phyloP scores from a whole-genome alignment of 2,329 filamentous ascomycete genomes.

The Colletotrichum tropicale region DNA sequence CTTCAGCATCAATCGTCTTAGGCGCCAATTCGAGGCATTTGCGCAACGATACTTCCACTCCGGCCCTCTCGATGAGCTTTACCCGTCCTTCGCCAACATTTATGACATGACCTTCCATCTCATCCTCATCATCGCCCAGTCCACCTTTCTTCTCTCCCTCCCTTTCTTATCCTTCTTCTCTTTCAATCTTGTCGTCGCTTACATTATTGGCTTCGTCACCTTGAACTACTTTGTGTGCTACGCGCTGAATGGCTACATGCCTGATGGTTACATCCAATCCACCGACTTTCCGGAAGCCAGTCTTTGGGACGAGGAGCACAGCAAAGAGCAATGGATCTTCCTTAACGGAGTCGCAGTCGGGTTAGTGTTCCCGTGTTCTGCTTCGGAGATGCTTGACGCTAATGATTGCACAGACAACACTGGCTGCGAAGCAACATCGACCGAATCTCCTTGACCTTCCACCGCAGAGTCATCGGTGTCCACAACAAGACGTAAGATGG shows the following conservation, averaged over 20 bases:
- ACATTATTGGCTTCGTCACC: conserved; percentile 46
- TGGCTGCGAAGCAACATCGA: conserved; percentile 77
- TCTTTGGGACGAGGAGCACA: conserved; percentile 35
- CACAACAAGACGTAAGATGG: conserved; percentile 69
- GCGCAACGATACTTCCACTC: conserved; percentile 40
- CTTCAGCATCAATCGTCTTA: background rate
- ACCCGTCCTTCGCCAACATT: conserved; percentile 60
- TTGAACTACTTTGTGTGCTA: conserved; percentile 56
- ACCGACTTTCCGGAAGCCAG: conserved; percentile 43
- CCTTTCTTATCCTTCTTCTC: conserved; percentile 51
- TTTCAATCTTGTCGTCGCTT: conserved; percentile 49
- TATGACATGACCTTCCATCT: conserved; percentile 57
- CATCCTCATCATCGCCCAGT: conserved; percentile 63
- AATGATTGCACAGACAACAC: conserved; percentile 47
- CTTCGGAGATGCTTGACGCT: background rate
- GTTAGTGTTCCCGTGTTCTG: conserved; percentile 39
- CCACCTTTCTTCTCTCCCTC: conserved; percentile 62
- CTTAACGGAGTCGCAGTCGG: conserved; percentile 73
- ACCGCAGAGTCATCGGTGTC: conserved; percentile 72
- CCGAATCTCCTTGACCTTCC: conserved; percentile 73
- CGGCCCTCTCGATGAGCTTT: conserved; percentile 66
- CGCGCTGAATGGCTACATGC: conserved; percentile 53
- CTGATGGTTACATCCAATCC: conserved; percentile 47
- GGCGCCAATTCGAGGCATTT: background rate
- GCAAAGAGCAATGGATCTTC: conserved; percentile 79